A percentile compares a stretch with the other conserved stretches of the same genome.
These are phyloP conservation scores for Cymbopogon flexuosus DNA, from an alignment of 202 grass and related monocot genomes.

Conservation along the genomic window DNA sequence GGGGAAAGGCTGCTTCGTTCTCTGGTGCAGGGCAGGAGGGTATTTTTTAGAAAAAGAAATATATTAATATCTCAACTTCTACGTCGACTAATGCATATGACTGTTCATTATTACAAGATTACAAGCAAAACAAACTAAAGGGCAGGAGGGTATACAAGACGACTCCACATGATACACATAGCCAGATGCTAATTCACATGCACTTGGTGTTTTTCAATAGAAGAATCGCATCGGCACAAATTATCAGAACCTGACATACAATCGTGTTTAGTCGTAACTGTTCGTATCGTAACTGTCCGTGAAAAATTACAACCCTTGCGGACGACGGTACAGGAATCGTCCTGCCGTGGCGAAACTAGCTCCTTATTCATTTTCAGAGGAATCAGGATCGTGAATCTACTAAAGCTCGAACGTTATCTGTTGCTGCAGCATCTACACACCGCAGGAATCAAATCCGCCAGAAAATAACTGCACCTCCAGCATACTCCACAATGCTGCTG, in stretches of 20 bases:
- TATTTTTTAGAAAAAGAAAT: too few relatives aligned
- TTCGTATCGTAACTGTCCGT: not conserved
- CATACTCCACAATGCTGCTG: not conserved
- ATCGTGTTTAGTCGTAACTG: not conserved
- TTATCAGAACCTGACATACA: conserved; percentile 14
- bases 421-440: not conserved
- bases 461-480: conserved; percentile 10
- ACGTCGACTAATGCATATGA: too few relatives aligned
- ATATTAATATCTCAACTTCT: too few relatives aligned
- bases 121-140: too few relatives aligned
- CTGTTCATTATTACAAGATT: too few relatives aligned
- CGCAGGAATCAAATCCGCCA: conserved; percentile 11
- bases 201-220: not conserved
- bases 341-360: not conserved
- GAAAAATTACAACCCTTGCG: conserved; percentile 14
- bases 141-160: too few relatives aligned
- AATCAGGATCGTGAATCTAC: not conserved
- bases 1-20: too few relatives aligned
- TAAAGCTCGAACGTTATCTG: not conserved
- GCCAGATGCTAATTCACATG: not conserved
- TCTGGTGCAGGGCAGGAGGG: too few relatives aligned
- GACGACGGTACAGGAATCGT: not conserved
- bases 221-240: not conserved
- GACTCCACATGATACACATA: too few relatives aligned
- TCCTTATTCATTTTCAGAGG: conserved; percentile 20